These are phyloP conservation scores for Quercus dentata DNA, from an alignment of 306 rosid species.

Conservation along the genomic window DNA sequence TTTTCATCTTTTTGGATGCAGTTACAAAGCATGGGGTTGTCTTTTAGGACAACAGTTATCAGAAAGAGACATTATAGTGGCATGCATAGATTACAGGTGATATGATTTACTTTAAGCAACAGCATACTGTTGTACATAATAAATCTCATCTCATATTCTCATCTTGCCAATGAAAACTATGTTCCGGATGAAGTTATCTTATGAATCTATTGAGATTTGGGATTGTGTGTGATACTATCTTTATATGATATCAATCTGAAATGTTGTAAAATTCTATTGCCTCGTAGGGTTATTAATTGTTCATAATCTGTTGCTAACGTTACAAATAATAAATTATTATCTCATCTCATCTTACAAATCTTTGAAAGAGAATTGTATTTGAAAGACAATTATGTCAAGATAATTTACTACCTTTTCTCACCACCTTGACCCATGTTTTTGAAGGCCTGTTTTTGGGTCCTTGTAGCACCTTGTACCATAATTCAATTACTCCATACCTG, in stretches of 20 bases:
- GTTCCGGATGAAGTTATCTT: neutral
- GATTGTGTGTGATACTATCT: neutral
- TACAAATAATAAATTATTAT: neutral
- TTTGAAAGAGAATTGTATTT: neutral
- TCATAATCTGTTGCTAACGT: neutral
- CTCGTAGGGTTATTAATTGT: neutral
- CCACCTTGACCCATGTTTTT: neutral
- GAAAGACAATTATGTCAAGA: neutral
- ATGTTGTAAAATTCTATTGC: neutral
- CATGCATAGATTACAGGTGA: conserved; percentile 95
- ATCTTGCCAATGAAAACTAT: neutral
- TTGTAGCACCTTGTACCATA: neutral
- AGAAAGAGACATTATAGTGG: conserved; percentile 89
- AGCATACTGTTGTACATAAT: neutral
- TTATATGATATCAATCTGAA: neutral
- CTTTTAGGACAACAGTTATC: conserved; percentile 87
- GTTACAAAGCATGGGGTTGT: conserved; percentile 95
- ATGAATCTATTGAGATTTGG: neutral
- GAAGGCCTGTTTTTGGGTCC: neutral
- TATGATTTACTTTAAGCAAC: neutral
- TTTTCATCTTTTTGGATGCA: conserved; percentile 21
- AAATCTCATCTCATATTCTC: neutral
- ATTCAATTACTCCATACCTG: neutral
- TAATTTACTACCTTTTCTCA: neutral
- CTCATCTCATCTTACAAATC: too few relatives aligned